Evolutionary conservation across 306 rosid genomes (phyloP).

Genomic region (Canavalia ensiformis): DNA sequence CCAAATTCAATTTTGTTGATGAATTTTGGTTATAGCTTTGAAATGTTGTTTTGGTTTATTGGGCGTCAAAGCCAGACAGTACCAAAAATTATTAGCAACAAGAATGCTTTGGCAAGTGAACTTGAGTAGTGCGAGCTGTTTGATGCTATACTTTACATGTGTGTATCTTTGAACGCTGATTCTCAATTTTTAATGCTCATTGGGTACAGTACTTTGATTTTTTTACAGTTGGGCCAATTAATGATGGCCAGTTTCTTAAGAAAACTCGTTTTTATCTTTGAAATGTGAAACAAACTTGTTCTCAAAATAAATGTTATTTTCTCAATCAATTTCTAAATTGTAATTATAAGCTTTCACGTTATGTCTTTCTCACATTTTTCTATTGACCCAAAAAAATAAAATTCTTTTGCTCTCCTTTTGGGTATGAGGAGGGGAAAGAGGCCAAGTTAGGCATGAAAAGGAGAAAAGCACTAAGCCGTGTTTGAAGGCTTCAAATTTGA

Average conservation of each 20-base stretch:
- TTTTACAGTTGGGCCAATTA: slow-evolving; percentile 20
- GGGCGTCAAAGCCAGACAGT: neutral
- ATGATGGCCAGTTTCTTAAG: slow-evolving; percentile 31
- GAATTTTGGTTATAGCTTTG: slow-evolving; percentile 1
- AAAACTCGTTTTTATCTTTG: neutral
- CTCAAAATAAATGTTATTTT: slow-evolving; percentile 1
- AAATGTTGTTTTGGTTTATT: slow-evolving; percentile 27
- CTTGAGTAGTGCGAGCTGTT: slow-evolving; percentile 36
- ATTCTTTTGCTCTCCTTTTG: neutral
- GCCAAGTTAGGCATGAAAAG: slow-evolving; percentile 22
- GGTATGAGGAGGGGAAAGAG: neutral
- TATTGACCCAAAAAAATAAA: neutral
- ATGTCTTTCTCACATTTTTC: slow-evolving; percentile 8
- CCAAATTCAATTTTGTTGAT: neutral
- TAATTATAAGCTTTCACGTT: slow-evolving; percentile 7
- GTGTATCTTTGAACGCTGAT: neutral
- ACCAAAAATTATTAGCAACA: slow-evolving; percentile 29
- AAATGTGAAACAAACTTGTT: slow-evolving; percentile 53
- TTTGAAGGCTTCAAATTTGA: slow-evolving; percentile 16
- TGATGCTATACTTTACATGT: neutral
- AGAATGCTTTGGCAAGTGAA: slow-evolving; percentile 23
- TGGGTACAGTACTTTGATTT: slow-evolving; percentile 2
- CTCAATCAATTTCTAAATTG: slow-evolving; percentile 17
- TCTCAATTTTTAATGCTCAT: slow-evolving; percentile 8
- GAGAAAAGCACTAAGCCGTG: slow-evolving; percentile 9